Conservation (phyloP, 2,329 filamentous ascomycete species). For the Falciphora oryzae region DNA sequence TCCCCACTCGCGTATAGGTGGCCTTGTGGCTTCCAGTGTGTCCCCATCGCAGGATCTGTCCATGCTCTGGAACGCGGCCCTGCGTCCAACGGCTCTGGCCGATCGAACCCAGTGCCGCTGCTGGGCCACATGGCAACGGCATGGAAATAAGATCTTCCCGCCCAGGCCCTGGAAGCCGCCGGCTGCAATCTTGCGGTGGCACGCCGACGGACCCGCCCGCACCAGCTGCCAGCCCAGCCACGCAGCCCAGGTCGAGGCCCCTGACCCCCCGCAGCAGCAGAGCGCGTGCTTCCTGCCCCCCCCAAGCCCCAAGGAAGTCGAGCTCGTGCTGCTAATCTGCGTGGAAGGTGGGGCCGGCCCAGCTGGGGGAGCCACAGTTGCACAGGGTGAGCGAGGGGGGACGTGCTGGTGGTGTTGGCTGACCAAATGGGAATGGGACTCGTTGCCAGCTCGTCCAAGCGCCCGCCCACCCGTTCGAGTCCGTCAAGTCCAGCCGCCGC, state of each 20-base stretch:
- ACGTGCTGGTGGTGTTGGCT: too few relatives aligned
- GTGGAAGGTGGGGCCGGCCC: background rate
- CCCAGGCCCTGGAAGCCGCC: background rate
- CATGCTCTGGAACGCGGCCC: too few relatives aligned
- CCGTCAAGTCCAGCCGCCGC: background rate
- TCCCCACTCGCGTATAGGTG: too few relatives aligned
- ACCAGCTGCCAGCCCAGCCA: background rate
- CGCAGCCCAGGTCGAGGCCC: background rate
- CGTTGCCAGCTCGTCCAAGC: background rate
- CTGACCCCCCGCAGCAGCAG: background rate
- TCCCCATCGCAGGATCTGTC: too few relatives aligned
- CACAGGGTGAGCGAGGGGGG: too few relatives aligned
- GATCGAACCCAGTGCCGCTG: too few relatives aligned
- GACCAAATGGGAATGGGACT: too few relatives aligned
- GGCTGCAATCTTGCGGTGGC: background rate
- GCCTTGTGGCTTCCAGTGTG: too few relatives aligned
- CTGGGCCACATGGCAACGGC: conserved; percentile 9
- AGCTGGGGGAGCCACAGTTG: background rate
- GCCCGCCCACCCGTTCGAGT: background rate
- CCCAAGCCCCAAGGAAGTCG: background rate
- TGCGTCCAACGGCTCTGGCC: background rate
- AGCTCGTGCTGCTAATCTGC: background rate
- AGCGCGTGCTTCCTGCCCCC: conserved; percentile 1
- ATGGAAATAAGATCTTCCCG: conserved; percentile 9
- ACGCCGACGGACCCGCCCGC: background rate